Base-by-base conservation (phyloP, 768 basidiomycete species). In the Boletus eberwhitei region DNA sequence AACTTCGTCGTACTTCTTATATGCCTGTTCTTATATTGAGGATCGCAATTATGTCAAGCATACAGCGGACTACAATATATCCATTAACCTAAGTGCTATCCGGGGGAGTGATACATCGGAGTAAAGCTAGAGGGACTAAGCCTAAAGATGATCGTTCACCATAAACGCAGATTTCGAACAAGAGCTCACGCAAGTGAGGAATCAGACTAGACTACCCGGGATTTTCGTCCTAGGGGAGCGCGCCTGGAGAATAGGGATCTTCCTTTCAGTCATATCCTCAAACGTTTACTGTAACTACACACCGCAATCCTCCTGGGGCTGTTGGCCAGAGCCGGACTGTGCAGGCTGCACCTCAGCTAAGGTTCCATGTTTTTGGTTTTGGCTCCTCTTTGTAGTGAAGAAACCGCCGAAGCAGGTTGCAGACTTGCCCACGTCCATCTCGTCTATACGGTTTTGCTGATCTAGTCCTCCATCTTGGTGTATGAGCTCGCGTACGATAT, bases 371-470 rank as follows among this genome's bases (percentile, higher is more conserved):
- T 39, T 39, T 6, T 2, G 38, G n/a, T 12, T 9, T 12, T 19
- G 6, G 19, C 19, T 6, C 19, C 24, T 19, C 19, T 9, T 39
- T 21, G 38, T 2, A 19, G 38, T 3, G 19, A 39, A 12, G 38
- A 39, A 0, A 39, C 5, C 19, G 1, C 6, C 3, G 19, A 40
- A 13, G 12, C 19, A 13, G 7, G 7, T 8, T 4, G 40, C 21
- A 22, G 13, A 21, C 26, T 54, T 56, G 5, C 44, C 60, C 3
- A 63, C 60, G 16, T 59, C 60, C 12, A 60, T 59, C 40, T 59
- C 60, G 32, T 55, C 62, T 1, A 55, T 29, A 29, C 8, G 29
- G 29, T 29, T 29, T 29, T 29, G 29, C 29, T 29, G 29, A 29
- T 8, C 8, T 29, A 29, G 29, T 29, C 8, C 29, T 29, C 29